Conservation (phyloP, 2,329 filamentous ascomycete species). For the Microdochium bolleyi region DNA sequence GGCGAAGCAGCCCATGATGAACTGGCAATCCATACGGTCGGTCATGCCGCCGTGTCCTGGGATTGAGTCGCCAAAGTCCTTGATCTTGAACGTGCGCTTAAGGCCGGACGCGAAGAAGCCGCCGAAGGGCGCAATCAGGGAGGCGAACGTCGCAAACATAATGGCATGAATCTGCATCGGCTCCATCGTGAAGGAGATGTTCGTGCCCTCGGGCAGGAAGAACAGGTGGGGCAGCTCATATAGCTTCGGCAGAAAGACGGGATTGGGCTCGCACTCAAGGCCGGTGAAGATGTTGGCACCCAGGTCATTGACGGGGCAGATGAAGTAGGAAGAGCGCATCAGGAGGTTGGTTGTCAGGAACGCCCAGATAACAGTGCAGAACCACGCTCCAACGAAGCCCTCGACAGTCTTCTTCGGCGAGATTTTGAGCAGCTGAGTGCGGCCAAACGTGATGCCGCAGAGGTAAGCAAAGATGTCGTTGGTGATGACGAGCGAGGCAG, state of each 20-base stretch:
- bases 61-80: conserved; percentile 98
- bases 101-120: conserved; percentile 97
- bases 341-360: conserved; percentile 75
- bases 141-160: conserved; percentile 86
- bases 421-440: conserved; percentile 90
- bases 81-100: conserved; percentile 99
- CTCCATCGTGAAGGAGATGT: conserved; percentile 63
- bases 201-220: conserved; percentile 52
- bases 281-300: conserved; percentile 90
- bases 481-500: conserved; percentile 88
- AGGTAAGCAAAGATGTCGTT: conserved; percentile 98
- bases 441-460: conserved; percentile 88
- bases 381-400: conserved; percentile 92
- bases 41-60: conserved; percentile 97
- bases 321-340: conserved; percentile 92
- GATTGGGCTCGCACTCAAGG: conserved; percentile 82
- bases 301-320: conserved; percentile 93
- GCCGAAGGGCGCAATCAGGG: conserved; percentile 92
- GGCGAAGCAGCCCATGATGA: conserved; percentile 98
- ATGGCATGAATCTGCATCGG: conserved; percentile 94
- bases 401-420: conserved; percentile 99
- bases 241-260: conserved; percentile 73
- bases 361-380: conserved; percentile 86
- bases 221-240: conserved; percentile 69
- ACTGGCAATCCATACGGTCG: conserved; percentile 98